Evolutionary conservation across 2,329 filamentous ascomycete species (phyloP).

Genomic region (Setomelanomma holmii): DNA sequence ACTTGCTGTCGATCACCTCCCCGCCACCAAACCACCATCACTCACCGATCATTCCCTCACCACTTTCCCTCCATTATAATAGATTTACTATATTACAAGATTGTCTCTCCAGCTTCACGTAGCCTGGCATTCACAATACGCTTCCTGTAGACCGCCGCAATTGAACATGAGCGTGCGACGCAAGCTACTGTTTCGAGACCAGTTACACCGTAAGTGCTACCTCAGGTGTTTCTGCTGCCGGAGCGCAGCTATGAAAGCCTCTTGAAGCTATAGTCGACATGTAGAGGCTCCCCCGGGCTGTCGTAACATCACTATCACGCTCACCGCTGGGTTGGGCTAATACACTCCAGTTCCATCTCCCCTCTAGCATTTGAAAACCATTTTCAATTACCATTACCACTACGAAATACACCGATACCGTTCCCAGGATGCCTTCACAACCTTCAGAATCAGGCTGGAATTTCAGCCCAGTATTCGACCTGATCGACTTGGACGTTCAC

Average conservation of each 20-base stretch:
- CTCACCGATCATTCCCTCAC: conserved; percentile 10
- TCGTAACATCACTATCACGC: background rate
- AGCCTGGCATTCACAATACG: conserved; percentile 15
- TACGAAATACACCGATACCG: too few relatives aligned
- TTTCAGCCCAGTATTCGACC: conserved; percentile 54
- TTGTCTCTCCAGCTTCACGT: conserved; percentile 9
- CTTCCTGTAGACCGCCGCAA: conserved; percentile 14
- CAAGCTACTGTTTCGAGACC: conserved; percentile 37
- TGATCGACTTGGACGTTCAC: conserved; percentile 44
- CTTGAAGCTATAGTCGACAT: too few relatives aligned
- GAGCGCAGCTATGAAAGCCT: background rate
- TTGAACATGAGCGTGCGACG: conserved; percentile 41
- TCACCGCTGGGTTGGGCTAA: conserved; percentile 12
- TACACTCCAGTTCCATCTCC: conserved; percentile 17
- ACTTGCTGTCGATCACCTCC: conserved; percentile 12
- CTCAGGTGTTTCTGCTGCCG: background rate
- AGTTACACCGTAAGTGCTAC: conserved; percentile 33
- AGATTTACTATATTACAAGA: conserved; percentile 8
- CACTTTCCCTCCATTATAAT: conserved; percentile 6
- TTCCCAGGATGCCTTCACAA: conserved; percentile 47
- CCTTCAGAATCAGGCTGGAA: conserved; percentile 53
- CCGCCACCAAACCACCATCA: conserved; percentile 15
- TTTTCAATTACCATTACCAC: background rate
- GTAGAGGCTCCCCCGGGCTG: too few relatives aligned
- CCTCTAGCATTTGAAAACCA: conserved; percentile 16